Evolutionary conservation across 768 basidiomycete genomes (phyloP).

Genomic region (Hypsizygus marmoreus): DNA sequence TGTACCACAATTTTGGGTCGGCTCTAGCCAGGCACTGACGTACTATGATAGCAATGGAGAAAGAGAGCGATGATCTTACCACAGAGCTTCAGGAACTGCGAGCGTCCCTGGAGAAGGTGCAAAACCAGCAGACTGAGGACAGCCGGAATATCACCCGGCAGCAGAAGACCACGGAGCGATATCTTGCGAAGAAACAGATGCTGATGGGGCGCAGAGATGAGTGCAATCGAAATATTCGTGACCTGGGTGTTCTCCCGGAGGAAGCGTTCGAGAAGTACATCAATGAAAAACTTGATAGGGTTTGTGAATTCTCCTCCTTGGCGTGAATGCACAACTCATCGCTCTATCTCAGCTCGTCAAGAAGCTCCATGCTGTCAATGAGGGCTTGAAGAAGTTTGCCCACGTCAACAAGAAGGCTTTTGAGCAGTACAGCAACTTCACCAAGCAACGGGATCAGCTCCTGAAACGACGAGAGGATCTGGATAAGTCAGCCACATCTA

Average conservation of each 20-base stretch:
- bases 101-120: constrained; percentile 67
- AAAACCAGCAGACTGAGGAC: constrained; percentile 85
- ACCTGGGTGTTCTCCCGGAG: constrained; percentile 94
- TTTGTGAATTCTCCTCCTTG: constrained; percentile 35
- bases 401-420: constrained; percentile 99
- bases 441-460: constrained; percentile 94
- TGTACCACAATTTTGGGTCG: constrained; percentile 11
- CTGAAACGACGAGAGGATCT: constrained; percentile 86
- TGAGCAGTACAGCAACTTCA: constrained; percentile 97
- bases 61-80: constrained; percentile 63
- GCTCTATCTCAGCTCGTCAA: constrained; percentile 72
- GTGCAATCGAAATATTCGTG: constrained; percentile 93
- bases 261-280: constrained; percentile 97
- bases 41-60: constrained; percentile 60
- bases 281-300: constrained; percentile 83
- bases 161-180: constrained; percentile 95
- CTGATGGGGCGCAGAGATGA: constrained; percentile 85
- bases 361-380: constrained; percentile 90
- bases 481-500: constrained; percentile 85
- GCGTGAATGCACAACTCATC: background rate
- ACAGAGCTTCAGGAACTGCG: constrained; percentile 69
- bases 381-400: constrained; percentile 92
- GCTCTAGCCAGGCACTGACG: background rate
- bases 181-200: constrained; percentile 90
- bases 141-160: constrained; percentile 83